Evolutionary conservation across 306 rosid species (phyloP).

Genomic region (Ziziphus jujuba): DNA sequence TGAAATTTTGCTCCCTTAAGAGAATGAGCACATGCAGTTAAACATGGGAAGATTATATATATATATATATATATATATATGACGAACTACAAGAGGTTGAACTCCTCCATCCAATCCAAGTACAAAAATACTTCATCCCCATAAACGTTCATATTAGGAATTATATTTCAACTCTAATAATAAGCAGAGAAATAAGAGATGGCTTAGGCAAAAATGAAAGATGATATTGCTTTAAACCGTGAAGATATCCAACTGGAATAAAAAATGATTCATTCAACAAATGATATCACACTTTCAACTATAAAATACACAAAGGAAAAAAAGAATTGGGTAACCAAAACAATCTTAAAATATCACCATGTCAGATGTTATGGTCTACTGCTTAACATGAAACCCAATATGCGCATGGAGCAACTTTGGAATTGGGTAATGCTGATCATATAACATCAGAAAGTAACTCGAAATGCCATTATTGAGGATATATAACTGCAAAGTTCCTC

Average conservation of each 20-base stretch:
- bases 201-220: not conserved
- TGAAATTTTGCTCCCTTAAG: too few species aligned
- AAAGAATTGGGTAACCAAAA: conserved; percentile 2
- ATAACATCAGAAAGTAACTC: conserved; percentile 1
- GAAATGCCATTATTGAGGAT: conserved; percentile 14
- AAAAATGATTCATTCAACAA: conserved; percentile 12
- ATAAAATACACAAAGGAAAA: conserved; percentile 10
- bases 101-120: too few species aligned
- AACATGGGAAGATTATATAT: too few species aligned
- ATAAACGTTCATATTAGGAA: too few species aligned
- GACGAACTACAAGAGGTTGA: too few species aligned
- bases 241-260: not conserved
- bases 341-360: not conserved
- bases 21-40: too few species aligned
- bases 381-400: conserved; percentile 22
- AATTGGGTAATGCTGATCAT: conserved; percentile 14
- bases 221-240: not conserved
- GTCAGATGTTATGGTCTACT: conserved; percentile 11
- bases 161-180: not conserved
- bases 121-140: too few species aligned
- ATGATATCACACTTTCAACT: conserved; percentile 12
- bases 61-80: too few species aligned
- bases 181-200: not conserved
- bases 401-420: conserved; percentile 14
- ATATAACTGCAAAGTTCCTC: not conserved